phyloP scores from a whole-genome alignment of 2,329 filamentous ascomycete species.

The Scleromitrula shiraiana region DNA sequence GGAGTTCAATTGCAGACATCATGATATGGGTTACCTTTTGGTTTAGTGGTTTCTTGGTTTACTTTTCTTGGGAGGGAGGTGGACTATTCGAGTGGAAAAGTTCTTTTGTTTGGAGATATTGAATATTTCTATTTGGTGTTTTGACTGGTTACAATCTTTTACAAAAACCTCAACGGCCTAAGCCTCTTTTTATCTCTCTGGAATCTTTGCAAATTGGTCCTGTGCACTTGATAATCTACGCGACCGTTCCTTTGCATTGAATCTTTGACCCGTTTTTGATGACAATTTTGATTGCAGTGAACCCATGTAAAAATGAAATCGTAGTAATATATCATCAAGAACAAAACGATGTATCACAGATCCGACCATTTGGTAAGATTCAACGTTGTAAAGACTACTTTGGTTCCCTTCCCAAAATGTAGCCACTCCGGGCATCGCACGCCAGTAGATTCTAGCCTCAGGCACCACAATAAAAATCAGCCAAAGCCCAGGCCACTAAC shows the following conservation, averaged over 20 bases:
- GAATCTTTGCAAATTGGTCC: background rate
- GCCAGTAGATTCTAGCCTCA: too few species aligned
- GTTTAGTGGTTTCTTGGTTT: background rate
- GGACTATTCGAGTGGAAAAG: conserved; percentile 4
- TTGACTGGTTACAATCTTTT: background rate
- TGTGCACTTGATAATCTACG: too few species aligned
- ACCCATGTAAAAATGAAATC: background rate
- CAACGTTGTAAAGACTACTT: too few species aligned
- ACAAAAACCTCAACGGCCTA: too few species aligned
- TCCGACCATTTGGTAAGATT: too few species aligned
- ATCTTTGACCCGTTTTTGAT: background rate
- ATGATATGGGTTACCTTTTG: conserved; percentile 1
- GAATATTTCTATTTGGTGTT: conserved; percentile 2
- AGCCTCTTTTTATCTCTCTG: too few species aligned
- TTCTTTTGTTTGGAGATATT: conserved; percentile 10
- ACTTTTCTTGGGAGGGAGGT: conserved; percentile 7
- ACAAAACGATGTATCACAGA: too few species aligned
- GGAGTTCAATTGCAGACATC: conserved; percentile 15
- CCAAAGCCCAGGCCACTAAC: too few species aligned
- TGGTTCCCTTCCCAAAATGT: too few species aligned
- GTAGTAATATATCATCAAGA: too few species aligned
- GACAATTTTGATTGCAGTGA: background rate
- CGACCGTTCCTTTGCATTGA: background rate
- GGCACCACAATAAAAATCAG: too few species aligned
- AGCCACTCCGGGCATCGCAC: too few species aligned